phyloP scores from a whole-genome alignment of 1,139 yeast species.

The Candida pseudocylindracea region DNA sequence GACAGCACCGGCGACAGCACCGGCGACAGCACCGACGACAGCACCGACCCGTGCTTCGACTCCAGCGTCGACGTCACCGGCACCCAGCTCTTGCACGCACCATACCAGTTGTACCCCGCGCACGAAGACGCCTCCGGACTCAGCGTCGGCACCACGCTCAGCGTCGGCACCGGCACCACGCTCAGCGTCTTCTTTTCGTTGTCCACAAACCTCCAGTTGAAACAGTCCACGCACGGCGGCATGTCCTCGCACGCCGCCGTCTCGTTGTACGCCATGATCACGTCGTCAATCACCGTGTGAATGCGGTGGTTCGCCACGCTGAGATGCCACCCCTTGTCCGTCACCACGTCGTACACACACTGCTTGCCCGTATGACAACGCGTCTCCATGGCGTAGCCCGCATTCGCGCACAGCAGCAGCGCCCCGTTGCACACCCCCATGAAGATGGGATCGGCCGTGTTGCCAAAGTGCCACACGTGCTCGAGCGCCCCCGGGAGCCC shows the following conservation, averaged over 20 bases:
- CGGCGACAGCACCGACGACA: too few relatives aligned
- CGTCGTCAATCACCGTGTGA: slow-evolving; percentile 75
- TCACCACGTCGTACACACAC: slow-evolving; percentile 79
- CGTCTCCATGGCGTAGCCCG: slow-evolving; percentile 96
- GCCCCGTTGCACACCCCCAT: slow-evolving; percentile 98
- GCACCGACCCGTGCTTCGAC: too few relatives aligned
- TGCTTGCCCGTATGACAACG: slow-evolving; percentile 82
- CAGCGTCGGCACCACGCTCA: too few relatives aligned
- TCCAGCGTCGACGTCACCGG: too few relatives aligned
- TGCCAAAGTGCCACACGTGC: slow-evolving; percentile 87
- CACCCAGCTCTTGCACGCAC: too few relatives aligned
- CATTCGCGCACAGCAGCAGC: slow-evolving; percentile 71
- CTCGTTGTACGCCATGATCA: slow-evolving; percentile 46
- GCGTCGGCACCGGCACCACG: too few relatives aligned
- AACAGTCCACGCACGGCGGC: slow-evolving; percentile 76
- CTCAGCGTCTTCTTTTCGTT: slow-evolving; percentile 13
- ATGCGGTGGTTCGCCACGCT: slow-evolving; percentile 76
- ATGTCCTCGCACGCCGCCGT: slow-evolving; percentile 59
- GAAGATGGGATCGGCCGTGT: slow-evolving; percentile 90
- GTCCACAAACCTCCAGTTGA: slow-evolving; percentile 66
- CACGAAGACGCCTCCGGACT: too few relatives aligned
- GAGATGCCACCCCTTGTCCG: slow-evolving; percentile 82
- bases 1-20: too few relatives aligned
- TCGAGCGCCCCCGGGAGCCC: slow-evolving; percentile 65
- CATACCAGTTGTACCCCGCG: too few relatives aligned